Base-by-base conservation (phyloP, 78 protist genomes). In the Chrysochromulina parva region DNA sequence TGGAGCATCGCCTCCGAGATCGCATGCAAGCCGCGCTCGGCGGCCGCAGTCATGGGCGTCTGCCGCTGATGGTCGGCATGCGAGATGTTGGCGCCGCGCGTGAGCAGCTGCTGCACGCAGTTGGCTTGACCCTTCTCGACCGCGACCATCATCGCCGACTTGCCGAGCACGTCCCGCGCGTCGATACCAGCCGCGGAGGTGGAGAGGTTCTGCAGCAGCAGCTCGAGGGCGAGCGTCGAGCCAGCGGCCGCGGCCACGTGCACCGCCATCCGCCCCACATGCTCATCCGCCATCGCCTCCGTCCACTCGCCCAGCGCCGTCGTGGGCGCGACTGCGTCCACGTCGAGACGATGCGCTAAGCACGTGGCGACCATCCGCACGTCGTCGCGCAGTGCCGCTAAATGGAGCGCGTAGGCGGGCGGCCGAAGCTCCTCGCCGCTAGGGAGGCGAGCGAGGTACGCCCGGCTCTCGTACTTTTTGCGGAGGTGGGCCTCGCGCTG, bases 231-330 rank as follows among this genome's bases (percentile, higher is more conserved):
- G 9, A 3, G 59, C 38, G 28, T 9, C 7, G 19, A 1, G 7
- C 92, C 92, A 38, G 2, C 38, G 14, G 58, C 69, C 24, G 80
- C 85, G 52, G 92, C 69, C 11, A 90, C 60, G 78, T 90, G 92
- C 55, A 90, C 22, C 62, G 92, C 78, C 53, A 67, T 71, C 47
- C 71, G 26, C 17, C 92, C 92, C 9, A 19, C 85, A 59, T 50
- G 71, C 28, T 11, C 58, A n/a, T 28, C 7, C 16, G 78, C 4
- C 16, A 11, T 3, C 22, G 38, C 7, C 13, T 28, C 4, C 50
- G 7, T 3, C 6, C 54, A 38, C 38, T n/a, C 78, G 48, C n/a
- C 28, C 38, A 17, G 26, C 22, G 78, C 6, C 3, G 50, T 13
- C 78, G 13, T 50, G 13, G 17, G 78, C 78, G 78, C 78, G 50